Evolutionary conservation across 495 filamentous ascomycete species (phyloP).

Genomic region (Aspergillus affinis): DNA sequence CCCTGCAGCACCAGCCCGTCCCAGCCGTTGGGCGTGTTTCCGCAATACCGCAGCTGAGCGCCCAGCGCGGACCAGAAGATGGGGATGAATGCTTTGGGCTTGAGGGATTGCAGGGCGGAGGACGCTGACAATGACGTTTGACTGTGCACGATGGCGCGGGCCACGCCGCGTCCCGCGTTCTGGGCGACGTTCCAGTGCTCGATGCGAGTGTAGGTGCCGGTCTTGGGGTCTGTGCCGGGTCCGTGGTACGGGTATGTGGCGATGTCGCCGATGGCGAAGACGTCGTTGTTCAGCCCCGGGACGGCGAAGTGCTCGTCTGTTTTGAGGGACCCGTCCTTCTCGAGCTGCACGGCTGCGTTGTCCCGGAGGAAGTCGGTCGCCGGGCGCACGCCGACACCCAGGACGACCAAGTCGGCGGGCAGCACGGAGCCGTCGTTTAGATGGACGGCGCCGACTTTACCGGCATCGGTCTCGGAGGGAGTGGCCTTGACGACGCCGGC

Average conservation of each 20-base stretch:
- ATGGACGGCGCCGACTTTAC: conserved; percentile 73
- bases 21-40: conserved; percentile 75
- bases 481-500: conserved; percentile 79
- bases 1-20: conserved; percentile 81
- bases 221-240: conserved; percentile 61
- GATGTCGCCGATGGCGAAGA: conserved; percentile 95
- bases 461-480: conserved; percentile 60
- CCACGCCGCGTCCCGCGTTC: conserved; percentile 79
- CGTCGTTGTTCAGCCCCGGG: conserved; percentile 62
- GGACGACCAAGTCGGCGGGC: conserved; percentile 83
- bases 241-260: conserved; percentile 93
- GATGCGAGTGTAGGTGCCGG: conserved; percentile 63
- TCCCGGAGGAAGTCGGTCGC: conserved; percentile 81
- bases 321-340: conserved; percentile 77
- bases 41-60: conserved; percentile 86
- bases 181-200: conserved; percentile 99
- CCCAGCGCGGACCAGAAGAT: conserved; percentile 96
- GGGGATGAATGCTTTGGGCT: conserved; percentile 77
- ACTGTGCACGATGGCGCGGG: conserved; percentile 65
- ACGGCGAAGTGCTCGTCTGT: conserved; percentile 78
- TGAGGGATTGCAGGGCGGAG: conserved; percentile 33
- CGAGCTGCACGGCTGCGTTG: conserved; percentile 63
- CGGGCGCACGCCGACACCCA: conserved; percentile 85
- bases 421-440: conserved; percentile 86
- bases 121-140: conserved; percentile 12